Conservation (phyloP, 202 grass and related monocot genomes). For the Elaeis oleifera region DNA sequence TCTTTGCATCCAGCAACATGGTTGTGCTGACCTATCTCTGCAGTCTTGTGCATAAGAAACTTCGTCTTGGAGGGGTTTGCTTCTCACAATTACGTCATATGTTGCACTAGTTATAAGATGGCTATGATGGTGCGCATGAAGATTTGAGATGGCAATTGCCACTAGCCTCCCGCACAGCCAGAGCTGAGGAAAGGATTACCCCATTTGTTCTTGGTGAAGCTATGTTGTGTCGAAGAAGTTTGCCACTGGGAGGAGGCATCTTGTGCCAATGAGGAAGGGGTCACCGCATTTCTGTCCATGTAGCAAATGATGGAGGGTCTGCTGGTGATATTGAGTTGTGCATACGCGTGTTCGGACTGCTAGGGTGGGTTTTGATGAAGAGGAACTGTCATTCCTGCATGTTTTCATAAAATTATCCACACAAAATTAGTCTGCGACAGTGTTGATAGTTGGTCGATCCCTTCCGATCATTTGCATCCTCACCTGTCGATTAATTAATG, state of each 20-base stretch:
- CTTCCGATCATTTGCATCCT: too few relatives aligned
- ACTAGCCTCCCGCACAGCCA: neutral
- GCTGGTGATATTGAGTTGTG: too few relatives aligned
- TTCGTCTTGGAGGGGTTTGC: constrained; percentile 28
- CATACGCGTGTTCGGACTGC: too few relatives aligned
- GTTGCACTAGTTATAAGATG: constrained; percentile 19
- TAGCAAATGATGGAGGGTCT: too few relatives aligned
- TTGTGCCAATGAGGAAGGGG: too few relatives aligned
- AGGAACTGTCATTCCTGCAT: too few relatives aligned
- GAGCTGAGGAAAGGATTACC: constrained; percentile 32
- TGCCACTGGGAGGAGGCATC: neutral
- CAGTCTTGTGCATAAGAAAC: constrained; percentile 26
- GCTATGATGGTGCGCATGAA: constrained; percentile 24
- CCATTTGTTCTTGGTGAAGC: constrained; percentile 15
- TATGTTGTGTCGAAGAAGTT: constrained; percentile 4
- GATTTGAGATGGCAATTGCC: neutral
- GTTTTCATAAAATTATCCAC: too few relatives aligned
- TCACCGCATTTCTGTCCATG: too few relatives aligned
- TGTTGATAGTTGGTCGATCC: too few relatives aligned
- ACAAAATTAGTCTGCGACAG: too few relatives aligned
- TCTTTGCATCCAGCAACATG: constrained; percentile 43
- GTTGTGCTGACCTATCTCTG: constrained; percentile 38
- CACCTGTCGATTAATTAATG: too few relatives aligned
- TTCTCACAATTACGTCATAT: constrained; percentile 32
- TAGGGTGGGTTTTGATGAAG: too few relatives aligned